These are phyloP conservation scores for Sclerotinia spermophila DNA, from an alignment of 2,329 filamentous ascomycete genomes.

Conservation along the genomic window DNA sequence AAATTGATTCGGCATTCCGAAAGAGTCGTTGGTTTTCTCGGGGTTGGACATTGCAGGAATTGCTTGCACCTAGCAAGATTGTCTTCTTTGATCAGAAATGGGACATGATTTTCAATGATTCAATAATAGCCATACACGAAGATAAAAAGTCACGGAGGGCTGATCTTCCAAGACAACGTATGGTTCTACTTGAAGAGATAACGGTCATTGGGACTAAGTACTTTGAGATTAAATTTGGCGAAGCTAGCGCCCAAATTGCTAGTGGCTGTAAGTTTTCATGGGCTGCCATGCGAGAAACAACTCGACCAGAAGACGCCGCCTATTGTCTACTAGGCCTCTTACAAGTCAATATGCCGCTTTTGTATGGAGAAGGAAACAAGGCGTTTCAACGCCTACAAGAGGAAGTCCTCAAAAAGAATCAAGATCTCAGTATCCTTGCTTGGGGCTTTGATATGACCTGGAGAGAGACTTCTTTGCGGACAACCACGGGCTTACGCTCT, in stretches of 20 bases:
- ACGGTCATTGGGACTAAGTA: background rate
- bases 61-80: constrained; percentile 6
- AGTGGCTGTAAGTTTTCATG: background rate
- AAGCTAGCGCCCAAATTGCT: background rate
- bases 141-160: background rate
- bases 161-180: background rate
- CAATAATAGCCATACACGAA: background rate
- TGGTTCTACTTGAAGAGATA: background rate
- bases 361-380: background rate
- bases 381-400: constrained; percentile 5
- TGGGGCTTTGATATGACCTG: constrained; percentile 9
- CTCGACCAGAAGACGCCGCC: constrained; percentile 11
- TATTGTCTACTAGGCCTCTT: constrained; percentile 15
- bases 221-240: background rate
- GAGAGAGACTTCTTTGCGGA: background rate
- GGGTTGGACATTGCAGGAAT: constrained; percentile 15
- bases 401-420: constrained; percentile 5
- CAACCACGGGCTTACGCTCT: background rate
- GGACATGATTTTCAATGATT: background rate
- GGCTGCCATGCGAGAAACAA: constrained; percentile 6
- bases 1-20: background rate
- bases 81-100: constrained; percentile 5
- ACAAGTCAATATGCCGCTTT: background rate
- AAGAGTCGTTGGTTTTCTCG: constrained; percentile 16
- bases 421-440: constrained; percentile 10